These are phyloP conservation scores for Diaporthe destruens DNA, from an alignment of 2,329 filamentous ascomycete species.

Conservation along the genomic window DNA sequence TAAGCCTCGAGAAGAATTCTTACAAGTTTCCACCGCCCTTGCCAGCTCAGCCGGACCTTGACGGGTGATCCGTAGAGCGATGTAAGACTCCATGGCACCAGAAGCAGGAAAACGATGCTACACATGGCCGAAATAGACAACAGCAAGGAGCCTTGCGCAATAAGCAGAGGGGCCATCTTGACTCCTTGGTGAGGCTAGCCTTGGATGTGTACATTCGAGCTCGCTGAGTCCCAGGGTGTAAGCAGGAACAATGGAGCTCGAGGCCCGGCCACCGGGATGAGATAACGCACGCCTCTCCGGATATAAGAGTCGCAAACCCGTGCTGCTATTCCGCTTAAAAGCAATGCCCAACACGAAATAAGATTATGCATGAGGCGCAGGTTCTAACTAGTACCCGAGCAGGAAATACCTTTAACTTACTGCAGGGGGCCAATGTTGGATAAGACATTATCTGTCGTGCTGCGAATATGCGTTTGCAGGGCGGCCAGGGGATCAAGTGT, in stretches of 20 bases:
- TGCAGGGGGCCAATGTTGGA: background rate
- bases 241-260: background rate
- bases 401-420: background rate
- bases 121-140: background rate
- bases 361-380: constrained; percentile 2
- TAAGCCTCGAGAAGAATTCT: background rate
- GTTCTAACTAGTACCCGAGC: background rate
- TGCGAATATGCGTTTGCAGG: background rate
- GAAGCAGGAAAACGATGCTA: constrained; percentile 22
- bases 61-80: constrained; percentile 15
- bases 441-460: background rate
- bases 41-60: constrained; percentile 32
- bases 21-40: constrained; percentile 24
- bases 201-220: background rate
- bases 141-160: background rate
- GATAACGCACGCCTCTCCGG: constrained; percentile 8
- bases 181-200: background rate
- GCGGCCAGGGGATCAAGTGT: background rate
- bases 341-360: background rate
- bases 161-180: background rate
- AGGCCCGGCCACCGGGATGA: constrained; percentile 13
- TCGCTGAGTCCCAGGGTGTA: background rate
- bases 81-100: constrained; percentile 17
- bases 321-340: background rate
- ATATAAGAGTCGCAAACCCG: constrained; percentile 4